A percentile compares a stretch with the other conserved stretches of the same genome.
Evolutionary conservation across 2,329 filamentous ascomycete species (phyloP).

Genomic region (Diaporthe vexans): DNA sequence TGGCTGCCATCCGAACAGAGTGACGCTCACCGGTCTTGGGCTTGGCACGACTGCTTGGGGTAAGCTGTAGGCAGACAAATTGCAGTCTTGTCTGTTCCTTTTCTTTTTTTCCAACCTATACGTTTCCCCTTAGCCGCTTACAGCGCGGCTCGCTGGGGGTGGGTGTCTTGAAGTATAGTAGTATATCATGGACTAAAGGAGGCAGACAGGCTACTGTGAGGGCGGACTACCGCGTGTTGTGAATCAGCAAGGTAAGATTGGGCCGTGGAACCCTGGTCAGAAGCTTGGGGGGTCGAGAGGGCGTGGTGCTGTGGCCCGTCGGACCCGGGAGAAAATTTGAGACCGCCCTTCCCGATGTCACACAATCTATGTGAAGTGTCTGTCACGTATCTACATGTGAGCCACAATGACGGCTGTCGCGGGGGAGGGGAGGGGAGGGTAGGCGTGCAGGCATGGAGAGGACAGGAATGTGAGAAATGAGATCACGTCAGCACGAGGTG

Average conservation of each 20-base stretch:
- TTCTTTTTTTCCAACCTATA: no score
- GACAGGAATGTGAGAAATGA: slow-evolving; percentile 17
- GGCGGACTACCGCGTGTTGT: slow-evolving; percentile 20
- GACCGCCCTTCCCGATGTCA: slow-evolving; percentile 21
- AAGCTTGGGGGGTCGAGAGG: slow-evolving; percentile 19
- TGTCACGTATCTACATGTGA: neutral
- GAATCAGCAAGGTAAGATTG: slow-evolving; percentile 14
- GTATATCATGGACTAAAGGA: neutral
- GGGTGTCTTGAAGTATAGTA: neutral
- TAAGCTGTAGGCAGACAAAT: slow-evolving; percentile 2
- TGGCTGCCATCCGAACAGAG: slow-evolving; percentile 11
- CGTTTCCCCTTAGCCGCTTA: neutral
- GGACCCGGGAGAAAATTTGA: slow-evolving; percentile 31
- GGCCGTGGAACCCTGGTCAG: slow-evolving; percentile 25
- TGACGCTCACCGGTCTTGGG: slow-evolving; percentile 22
- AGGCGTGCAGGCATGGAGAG: neutral
- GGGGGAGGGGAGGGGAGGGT: neutral
- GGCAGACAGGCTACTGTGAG: neutral
- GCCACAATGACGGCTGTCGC: slow-evolving; percentile 4
- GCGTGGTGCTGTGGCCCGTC: neutral
- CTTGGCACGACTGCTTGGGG: slow-evolving; percentile 10
- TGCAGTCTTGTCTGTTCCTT: neutral
- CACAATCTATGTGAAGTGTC: neutral
- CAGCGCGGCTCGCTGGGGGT: neutral
- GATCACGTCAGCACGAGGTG: slow-evolving; percentile 23